Base-by-base conservation (phyloP, 306 rosid genomes). In the Clitoria ternatea region DNA sequence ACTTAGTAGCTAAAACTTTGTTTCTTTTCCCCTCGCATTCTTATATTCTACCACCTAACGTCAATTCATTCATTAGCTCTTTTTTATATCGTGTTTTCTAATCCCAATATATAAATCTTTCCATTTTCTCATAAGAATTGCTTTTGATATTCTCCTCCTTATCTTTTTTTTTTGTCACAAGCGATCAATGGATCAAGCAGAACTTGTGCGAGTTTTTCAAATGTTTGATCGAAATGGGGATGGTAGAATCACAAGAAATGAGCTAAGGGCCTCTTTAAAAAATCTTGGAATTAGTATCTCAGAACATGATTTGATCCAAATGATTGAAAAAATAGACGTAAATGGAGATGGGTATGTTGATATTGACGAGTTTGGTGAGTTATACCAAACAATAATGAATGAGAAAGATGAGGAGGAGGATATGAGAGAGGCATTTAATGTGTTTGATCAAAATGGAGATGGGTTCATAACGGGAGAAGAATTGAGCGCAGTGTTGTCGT, bases 371-470 rank as follows among this genome's bases (percentile, higher is more conserved):
- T 83, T 83, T 7, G 86, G 79, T 0, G 84, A 61, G 26, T 67
- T 83, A 4, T 83, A 83, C 40, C 40, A 61, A 17, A 70, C 81
- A 0, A 79, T 83, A 70, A 79, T 83, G 81, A 73, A 71, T 0
- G 86, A 83, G 2, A 71, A 45, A 37, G 84, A 83, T 0, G 86
- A 82, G 6, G 86, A 82, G 18, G 86, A 75, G 37, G 86, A 83
- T 18, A 79, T 83, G 64, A 79, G 9, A 55, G 81, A 83, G 45
- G 86, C 86, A 1, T 83, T 83, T 40, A 79, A 83, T 0, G 83
- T 83, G 70, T 79, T 83, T 6, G 86, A 83, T 60, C 86, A 83
- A 79, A 79, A 79, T 10, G 79, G 79, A 6, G 86, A 82, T 43
- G 86, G 86, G 19, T 82, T 70, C 29, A 79, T 79, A 4, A 33